These are phyloP conservation scores for Papiliotrema flavescens DNA, from an alignment of 1,284 basidiomycete species.

Conservation along the genomic window DNA sequence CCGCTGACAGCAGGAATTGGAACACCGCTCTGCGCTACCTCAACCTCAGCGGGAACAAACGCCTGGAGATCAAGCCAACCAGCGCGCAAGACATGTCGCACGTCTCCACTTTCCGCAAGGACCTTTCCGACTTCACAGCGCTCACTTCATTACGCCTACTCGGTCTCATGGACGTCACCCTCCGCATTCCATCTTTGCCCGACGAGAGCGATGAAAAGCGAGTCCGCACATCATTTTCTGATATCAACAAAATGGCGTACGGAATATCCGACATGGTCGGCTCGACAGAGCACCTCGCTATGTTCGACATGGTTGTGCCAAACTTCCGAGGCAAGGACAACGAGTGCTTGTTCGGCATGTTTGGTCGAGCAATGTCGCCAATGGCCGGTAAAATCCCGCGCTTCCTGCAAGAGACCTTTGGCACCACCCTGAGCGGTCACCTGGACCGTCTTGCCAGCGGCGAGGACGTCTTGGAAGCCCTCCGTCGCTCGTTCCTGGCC, in stretches of 20 bases:
- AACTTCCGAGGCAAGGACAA: constrained; percentile 72
- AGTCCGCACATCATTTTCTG: constrained; percentile 85
- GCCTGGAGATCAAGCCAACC: constrained; percentile 77
- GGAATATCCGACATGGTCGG: constrained; percentile 96
- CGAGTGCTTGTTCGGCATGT: constrained; percentile 96
- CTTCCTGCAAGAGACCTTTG: constrained; percentile 76
- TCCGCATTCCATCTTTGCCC: constrained; percentile 75
- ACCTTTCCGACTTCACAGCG: constrained; percentile 80
- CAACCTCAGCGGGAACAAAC: constrained; percentile 81
- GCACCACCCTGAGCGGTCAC: constrained; percentile 60
- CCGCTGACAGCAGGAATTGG: constrained; percentile 70
- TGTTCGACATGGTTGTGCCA: constrained; percentile 91
- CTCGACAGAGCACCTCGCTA: constrained; percentile 66
- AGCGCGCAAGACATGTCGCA: constrained; percentile 50
- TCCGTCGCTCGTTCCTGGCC: constrained; percentile 78
- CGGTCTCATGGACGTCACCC: constrained; percentile 97
- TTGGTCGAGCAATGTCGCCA: constrained; percentile 67
- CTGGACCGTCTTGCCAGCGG: constrained; percentile 56
- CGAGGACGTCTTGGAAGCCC: constrained; percentile 67
- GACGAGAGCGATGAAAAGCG: constrained; percentile 90
- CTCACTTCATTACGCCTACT: constrained; percentile 78
- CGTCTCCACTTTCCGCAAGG: constrained; percentile 46
- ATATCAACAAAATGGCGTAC: constrained; percentile 90
- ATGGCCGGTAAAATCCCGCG: constrained; percentile 55
- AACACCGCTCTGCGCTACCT: constrained; percentile 89